Evolutionary conservation across 2,329 filamentous ascomycete genomes (phyloP).

Genomic region (Plectosphaerella sp.): DNA sequence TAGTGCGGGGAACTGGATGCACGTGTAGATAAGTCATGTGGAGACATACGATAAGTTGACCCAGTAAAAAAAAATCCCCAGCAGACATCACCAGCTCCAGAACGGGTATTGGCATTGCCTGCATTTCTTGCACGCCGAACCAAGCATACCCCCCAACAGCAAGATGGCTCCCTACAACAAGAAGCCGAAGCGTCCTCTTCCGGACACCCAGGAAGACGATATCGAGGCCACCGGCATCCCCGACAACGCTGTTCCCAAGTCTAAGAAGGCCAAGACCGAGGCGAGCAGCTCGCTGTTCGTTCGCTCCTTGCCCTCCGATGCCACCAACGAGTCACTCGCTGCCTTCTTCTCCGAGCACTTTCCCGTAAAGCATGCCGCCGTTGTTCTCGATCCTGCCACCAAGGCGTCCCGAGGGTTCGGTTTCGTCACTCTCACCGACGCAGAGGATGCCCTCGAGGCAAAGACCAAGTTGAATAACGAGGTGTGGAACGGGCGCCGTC

Average conservation of each 20-base stretch:
- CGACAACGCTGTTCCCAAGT: constrained; percentile 18
- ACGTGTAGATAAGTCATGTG: constrained; percentile 11
- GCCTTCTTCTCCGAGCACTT: constrained; percentile 92
- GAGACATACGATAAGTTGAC: neutral
- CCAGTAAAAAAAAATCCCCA: constrained; percentile 9
- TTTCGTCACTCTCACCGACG: constrained; percentile 94
- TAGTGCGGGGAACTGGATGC: constrained; percentile 12
- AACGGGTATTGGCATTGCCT: neutral
- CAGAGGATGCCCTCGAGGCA: constrained; percentile 81
- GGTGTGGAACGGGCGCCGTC: constrained; percentile 71
- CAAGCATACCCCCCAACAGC: neutral
- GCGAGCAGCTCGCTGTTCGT: constrained; percentile 79
- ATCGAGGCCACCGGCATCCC: constrained; percentile 9
- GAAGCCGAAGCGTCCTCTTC: constrained; percentile 11
- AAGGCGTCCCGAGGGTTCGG: constrained; percentile 90
- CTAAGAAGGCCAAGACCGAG: constrained; percentile 56
- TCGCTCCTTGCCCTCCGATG: constrained; percentile 72
- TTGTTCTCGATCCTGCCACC: constrained; percentile 79
- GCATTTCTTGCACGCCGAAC: neutral
- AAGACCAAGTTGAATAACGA: constrained; percentile 77
- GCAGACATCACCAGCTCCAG: constrained; percentile 7
- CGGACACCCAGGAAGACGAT: constrained; percentile 8
- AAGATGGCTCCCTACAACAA: constrained; percentile 9
- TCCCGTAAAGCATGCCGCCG: constrained; percentile 93
- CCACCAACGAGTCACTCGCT: constrained; percentile 78